Evolutionary conservation across 192 early-diverging fungal species (phyloP), one percentile per base, ranked within the genome.

Genomic region (Linnemannia zychae): DNA sequence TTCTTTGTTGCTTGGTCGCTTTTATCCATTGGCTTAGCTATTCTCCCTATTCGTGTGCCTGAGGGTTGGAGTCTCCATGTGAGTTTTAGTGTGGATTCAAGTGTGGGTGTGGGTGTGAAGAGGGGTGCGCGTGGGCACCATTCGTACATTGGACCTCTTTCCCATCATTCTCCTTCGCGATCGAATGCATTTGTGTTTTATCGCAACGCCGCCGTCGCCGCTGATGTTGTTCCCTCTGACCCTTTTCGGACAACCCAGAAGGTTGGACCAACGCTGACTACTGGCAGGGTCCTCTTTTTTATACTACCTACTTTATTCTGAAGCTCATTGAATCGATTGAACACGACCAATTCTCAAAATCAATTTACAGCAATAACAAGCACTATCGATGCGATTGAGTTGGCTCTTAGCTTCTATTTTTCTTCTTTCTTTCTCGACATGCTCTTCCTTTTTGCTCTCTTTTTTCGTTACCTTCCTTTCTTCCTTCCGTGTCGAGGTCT

Each of bases 401-500:
- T 57, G 57, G 40, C 40, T 44, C 9, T 44, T 44, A 6, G 4
- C 40, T 63, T 63, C 52, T 57, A n/a, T 24, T 57, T 24, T 57
- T 57, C n/a, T 24, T 57, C 57, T 28, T 60, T 60, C 52, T 57
- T 60, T 44, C 63, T 66, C 7, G 40, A n/a, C 6, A 22, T 31
- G 57, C 57, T 63, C 57, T 63, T 63, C 52, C 24, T 63, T 63
- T 63, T 63, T 60, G 57, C 66, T 68, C 46, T 68, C 34, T 33
- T 20, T 76, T 44, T n/a, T 31, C 28, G 22, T 20, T 76, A 28
- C 17, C 18, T n/a, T 73, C 50, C 17, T 28, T 67, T 11, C 47
- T 67, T 34, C 17, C 44, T 40, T 50, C 36, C 20, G 46, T 37
- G 57, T 9, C 22, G 1, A 44, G 40, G 40, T 48, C 38, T 67